Conservation (phyloP, 306 rosid species). For the Acacia crassicarpa region DNA sequence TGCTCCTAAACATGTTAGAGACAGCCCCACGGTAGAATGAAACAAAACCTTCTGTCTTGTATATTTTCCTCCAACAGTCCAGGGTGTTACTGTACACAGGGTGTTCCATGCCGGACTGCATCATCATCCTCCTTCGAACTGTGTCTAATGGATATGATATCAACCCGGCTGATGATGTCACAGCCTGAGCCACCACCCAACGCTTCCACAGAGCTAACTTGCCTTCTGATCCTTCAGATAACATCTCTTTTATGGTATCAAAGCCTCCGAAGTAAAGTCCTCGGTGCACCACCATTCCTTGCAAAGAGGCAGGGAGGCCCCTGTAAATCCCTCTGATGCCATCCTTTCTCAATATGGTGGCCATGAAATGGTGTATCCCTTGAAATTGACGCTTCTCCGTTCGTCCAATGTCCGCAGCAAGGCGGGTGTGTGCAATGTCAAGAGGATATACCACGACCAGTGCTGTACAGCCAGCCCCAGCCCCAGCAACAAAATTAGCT, state of each 20-base stretch:
- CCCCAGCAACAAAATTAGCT: conserved; percentile 81
- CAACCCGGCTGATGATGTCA: conserved; percentile 88
- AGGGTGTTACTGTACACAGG: conserved; percentile 63
- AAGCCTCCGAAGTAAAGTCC: conserved; percentile 96
- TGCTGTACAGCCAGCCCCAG: conserved; percentile 92
- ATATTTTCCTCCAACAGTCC: conserved; percentile 90
- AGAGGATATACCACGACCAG: conserved; percentile 83
- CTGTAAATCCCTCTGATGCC: conserved; percentile 78
- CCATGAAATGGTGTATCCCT: conserved; percentile 85
- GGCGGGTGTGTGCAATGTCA: conserved; percentile 95
- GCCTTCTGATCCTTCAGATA: conserved; percentile 48
- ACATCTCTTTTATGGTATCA: conserved; percentile 76
- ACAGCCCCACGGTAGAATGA: conserved; percentile 91
- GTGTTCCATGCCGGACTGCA: conserved; percentile 90
- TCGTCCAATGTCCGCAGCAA: conserved; percentile 89
- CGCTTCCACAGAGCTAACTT: conserved; percentile 80
- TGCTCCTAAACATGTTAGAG: conserved; percentile 84
- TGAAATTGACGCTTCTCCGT: conserved; percentile 70
- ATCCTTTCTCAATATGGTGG: conserved; percentile 60
- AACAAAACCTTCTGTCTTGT: conserved; percentile 63
- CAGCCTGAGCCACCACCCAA: conserved; percentile 90
- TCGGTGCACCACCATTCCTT: conserved; percentile 87
- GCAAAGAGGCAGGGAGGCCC: conserved; percentile 95
- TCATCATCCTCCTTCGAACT: conserved; percentile 96
- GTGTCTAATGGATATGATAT: conserved; percentile 91